Percentiles rank a stretch among this genome's conserved stretches.
These are phyloP conservation scores for Canavalia ensiformis DNA, from an alignment of 306 rosid species.

Conservation along the genomic window DNA sequence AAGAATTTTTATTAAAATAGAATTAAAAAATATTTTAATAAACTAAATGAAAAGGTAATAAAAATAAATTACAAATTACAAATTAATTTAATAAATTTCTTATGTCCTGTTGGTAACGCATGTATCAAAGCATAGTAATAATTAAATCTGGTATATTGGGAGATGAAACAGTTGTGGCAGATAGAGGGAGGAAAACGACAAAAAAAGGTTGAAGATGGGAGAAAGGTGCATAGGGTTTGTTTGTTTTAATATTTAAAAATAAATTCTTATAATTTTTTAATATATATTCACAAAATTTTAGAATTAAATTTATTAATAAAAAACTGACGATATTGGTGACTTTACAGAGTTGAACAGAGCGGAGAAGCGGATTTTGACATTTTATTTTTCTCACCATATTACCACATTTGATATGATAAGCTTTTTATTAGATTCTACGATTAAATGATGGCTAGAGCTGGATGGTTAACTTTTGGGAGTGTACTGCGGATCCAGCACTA, in stretches of 20 bases:
- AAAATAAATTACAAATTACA: too few relatives aligned
- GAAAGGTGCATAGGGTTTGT: not conserved
- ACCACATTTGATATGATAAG: constrained; percentile 37
- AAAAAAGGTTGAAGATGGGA: constrained; percentile 17
- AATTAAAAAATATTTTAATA: too few relatives aligned
- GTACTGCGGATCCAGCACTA: constrained; percentile 48
- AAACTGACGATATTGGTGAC: too few relatives aligned
- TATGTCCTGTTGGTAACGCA: too few relatives aligned
- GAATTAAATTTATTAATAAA: too few relatives aligned
- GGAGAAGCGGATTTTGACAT: constrained; percentile 50
- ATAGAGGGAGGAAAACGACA: constrained; percentile 44
- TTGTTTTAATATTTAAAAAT: too few relatives aligned
- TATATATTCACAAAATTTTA: too few relatives aligned
- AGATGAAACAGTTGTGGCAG: constrained; percentile 29
- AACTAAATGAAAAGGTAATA: too few relatives aligned
- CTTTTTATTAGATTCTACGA: constrained; percentile 36
- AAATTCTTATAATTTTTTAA: too few relatives aligned
- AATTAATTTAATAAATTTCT: too few relatives aligned
- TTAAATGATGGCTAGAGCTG: constrained; percentile 23
- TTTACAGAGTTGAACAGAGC: constrained; percentile 30
- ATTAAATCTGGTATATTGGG: not conserved
- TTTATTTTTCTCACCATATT: constrained; percentile 6
- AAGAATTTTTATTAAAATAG: too few relatives aligned
- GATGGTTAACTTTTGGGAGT: constrained; percentile 46
- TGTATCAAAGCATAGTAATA: too few relatives aligned